Evolutionary conservation across 2,329 filamentous ascomycete genomes (phyloP).

Genomic region (Chalara sp.): DNA sequence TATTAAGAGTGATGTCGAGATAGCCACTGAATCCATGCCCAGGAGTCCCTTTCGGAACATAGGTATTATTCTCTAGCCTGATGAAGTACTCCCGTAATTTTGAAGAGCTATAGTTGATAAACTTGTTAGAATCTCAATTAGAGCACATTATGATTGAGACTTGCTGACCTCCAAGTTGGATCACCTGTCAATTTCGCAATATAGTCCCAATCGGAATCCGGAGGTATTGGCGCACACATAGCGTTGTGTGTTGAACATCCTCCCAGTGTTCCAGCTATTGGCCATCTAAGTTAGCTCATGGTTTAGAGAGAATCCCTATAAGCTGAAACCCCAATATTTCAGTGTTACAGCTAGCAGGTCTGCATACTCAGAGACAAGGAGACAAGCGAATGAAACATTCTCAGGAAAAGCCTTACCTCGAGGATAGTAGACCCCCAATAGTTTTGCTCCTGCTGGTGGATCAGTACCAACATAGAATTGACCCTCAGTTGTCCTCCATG

Average conservation of each 20-base stretch:
- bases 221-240: too few species aligned
- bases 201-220: too few species aligned
- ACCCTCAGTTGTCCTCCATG: conserved; percentile 31
- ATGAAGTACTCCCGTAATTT: conserved; percentile 37
- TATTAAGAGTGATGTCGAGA: conserved; percentile 20
- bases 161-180: too few species aligned
- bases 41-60: conserved; percentile 29
- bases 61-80: conserved; percentile 36
- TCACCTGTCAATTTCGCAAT: too few species aligned
- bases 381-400: too few species aligned
- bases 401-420: conserved; percentile 4
- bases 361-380: too few species aligned
- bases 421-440: conserved; percentile 25
- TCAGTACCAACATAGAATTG: conserved; percentile 18
- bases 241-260: too few species aligned
- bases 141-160: conserved; percentile 2
- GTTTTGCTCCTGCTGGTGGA: conserved; percentile 17
- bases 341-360: neutral
- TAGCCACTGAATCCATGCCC: conserved; percentile 22
- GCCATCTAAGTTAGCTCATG: too few species aligned
- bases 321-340: too few species aligned
- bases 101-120: conserved; percentile 20
- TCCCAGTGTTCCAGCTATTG: too few species aligned
- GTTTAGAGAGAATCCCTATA: too few species aligned
- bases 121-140: conserved; percentile 19